Conservation (phyloP, 306 rosid species). For the Prinsepia uniflora region DNA sequence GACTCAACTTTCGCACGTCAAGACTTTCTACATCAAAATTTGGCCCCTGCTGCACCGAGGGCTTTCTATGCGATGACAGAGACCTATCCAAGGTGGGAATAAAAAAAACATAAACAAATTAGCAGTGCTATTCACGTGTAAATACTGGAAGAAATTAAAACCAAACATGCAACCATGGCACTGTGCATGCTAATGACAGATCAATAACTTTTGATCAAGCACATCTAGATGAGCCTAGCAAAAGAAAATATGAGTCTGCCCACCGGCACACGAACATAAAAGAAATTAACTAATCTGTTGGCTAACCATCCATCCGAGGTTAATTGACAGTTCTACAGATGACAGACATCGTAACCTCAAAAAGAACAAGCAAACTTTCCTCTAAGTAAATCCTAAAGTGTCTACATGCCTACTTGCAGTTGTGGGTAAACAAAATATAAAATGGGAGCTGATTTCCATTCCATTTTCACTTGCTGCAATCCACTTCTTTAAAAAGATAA, state of each 20-base stretch:
- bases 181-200: not conserved
- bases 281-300: not conserved
- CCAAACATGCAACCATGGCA: not conserved
- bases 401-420: not conserved
- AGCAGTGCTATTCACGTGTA: not conserved
- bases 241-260: not conserved
- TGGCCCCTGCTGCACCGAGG: slow-evolving; percentile 19
- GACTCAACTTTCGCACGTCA: not conserved
- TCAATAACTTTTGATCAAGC: not conserved
- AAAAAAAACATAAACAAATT: not conserved
- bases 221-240: too few species aligned
- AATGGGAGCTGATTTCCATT: too few species aligned
- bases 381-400: not conserved
- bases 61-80: not conserved
- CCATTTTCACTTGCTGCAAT: too few species aligned
- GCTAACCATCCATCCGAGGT: not conserved
- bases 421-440: not conserved
- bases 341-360: not conserved
- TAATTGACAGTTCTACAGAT: not conserved
- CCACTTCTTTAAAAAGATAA: too few species aligned
- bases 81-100: not conserved
- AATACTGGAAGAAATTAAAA: not conserved
- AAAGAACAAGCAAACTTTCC: not conserved
- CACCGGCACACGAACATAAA: not conserved
- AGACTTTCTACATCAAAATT: slow-evolving; percentile 13